A percentile compares a stretch with the other conserved stretches of the same genome.
phyloP scores from a whole-genome alignment of 2,329 filamentous ascomycete species.

The Fusarium longipes region DNA sequence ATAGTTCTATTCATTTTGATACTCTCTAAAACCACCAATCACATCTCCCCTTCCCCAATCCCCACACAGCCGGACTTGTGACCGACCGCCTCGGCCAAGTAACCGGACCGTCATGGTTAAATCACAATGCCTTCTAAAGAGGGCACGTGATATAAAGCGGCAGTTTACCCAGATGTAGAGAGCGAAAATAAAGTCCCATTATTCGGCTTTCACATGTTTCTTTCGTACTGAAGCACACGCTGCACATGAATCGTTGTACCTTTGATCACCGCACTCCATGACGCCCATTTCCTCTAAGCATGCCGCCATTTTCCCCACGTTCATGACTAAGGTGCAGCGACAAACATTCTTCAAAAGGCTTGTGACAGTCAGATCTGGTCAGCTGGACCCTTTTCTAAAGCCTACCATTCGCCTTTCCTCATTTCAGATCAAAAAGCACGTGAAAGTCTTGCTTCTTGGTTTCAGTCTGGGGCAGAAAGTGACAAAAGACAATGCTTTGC shows the following conservation, averaged over 20 bases:
- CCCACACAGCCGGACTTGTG: constrained; percentile 38
- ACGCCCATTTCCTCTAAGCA: constrained; percentile 19
- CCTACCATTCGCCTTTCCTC: constrained; percentile 13
- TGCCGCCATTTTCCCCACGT: constrained; percentile 34
- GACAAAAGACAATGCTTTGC: neutral
- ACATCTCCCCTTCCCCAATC: constrained; percentile 30
- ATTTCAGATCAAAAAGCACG: constrained; percentile 23
- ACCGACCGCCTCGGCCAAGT: constrained; percentile 37
- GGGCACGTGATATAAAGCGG: constrained; percentile 25
- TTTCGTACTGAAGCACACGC: neutral
- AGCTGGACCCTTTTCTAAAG: constrained; percentile 25
- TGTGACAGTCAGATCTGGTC: constrained; percentile 34
- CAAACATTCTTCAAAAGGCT: constrained; percentile 26
- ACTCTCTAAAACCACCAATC: constrained; percentile 15
- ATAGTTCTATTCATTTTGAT: constrained; percentile 4
- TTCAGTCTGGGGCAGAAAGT: neutral
- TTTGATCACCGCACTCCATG: constrained; percentile 28
- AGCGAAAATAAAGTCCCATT: neutral
- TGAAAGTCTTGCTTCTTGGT: constrained; percentile 30
- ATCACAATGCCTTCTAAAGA: neutral
- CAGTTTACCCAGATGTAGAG: neutral
- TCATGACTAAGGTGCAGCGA: constrained; percentile 27
- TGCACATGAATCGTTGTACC: constrained; percentile 30
- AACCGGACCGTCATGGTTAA: constrained; percentile 11
- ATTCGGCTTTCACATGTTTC: constrained; percentile 32